Base-by-base conservation (phyloP, 345 rosid genomes). In the Microcos paniculata region DNA sequence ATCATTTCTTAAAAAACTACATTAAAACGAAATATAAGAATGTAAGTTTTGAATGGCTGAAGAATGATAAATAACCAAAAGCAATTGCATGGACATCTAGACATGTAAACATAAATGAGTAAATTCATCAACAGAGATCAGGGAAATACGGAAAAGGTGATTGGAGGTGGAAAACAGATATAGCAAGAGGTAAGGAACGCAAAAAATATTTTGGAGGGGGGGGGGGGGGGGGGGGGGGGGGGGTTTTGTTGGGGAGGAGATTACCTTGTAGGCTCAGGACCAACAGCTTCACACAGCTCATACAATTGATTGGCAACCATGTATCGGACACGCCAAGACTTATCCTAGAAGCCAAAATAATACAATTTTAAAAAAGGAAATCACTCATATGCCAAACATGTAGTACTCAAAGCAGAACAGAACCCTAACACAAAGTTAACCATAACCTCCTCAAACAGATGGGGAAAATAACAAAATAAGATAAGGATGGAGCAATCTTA, bases 241-340 rank as follows among this genome's bases (percentile, higher is more conserved):
- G n/a, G n/a, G n/a, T n/a, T n/a, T n/a, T n/a, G n/a, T n/a, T n/a
- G n/a, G n/a, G n/a, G n/a, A n/a, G n/a, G 15, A 56, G 56, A 73
- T 87, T 85, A 91, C 97, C 83, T 88, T 52, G 92, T 91, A 51
- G 91, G 91, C 80, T 91, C 92, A 51, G 92, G 94, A 58, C 94
- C 97, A 48, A 91, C 97, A 79, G 92, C 94, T 88, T 91, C 97
- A 77, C 94, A 91, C 19, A 91, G 85, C 79, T 91, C 92, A 84
- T 90, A 91, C 55, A 90, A 85, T 84, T 91, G 97, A 81, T 91
- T 91, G 57, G 97, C 94, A 49, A 91, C 94, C 94, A 91, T 91
- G 84, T 91, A 91, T 28, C 94, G 88, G 33, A 91, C 94, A 78
- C 97, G 97, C 97, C 97, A 91, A 26, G 97, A 91, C 84, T 90